Percentiles rank a stretch among this genome's conserved stretches.
Conservation (phyloP, 148 eudicot genomes). For the Rhododendron ferrugineum region DNA sequence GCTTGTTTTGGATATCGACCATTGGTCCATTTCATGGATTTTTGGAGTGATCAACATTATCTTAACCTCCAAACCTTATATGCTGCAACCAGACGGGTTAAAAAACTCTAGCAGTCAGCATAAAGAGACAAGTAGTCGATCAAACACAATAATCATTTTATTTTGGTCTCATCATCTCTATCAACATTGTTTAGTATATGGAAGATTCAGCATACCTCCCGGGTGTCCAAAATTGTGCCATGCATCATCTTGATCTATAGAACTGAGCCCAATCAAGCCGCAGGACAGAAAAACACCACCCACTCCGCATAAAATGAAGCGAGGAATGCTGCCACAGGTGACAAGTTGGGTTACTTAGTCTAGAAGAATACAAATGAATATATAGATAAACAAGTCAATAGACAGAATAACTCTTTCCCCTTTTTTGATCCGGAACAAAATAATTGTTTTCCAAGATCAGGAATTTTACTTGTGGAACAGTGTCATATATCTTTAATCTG, state of each 20-base stretch:
- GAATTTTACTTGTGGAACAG: neutral
- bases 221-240: constrained; percentile 37
- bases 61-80: neutral
- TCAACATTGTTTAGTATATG: neutral
- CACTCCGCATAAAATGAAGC: constrained; percentile 37
- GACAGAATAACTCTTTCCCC: neutral
- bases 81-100: neutral
- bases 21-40: neutral
- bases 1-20: neutral
- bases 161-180: neutral
- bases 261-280: constrained; percentile 36
- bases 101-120: neutral
- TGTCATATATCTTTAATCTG: neutral
- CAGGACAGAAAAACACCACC: constrained; percentile 37
- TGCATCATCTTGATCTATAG: constrained; percentile 44
- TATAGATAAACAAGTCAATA: neutral
- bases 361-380: neutral
- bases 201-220: constrained; percentile 41
- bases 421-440: neutral
- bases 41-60: neutral
- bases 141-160: neutral
- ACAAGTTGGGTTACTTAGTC: neutral
- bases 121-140: neutral
- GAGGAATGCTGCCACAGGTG: constrained; percentile 30
- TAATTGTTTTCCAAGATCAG: neutral